phyloP scores from a whole-genome alignment of 2,329 filamentous ascomycete genomes.

The Canariomyces notabilis region DNA sequence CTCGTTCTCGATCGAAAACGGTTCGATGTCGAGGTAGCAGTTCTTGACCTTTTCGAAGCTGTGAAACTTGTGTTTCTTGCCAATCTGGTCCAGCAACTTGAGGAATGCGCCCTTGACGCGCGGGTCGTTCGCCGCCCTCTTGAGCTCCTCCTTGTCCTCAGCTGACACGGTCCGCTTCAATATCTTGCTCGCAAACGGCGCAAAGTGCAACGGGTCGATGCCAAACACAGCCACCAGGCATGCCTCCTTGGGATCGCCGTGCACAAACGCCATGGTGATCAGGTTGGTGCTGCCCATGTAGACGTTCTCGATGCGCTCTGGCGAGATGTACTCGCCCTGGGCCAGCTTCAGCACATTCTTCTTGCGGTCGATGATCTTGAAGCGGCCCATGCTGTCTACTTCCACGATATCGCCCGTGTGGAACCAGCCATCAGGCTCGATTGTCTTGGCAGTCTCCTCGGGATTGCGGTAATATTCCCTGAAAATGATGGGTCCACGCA shows the following conservation, averaged over 20 bases:
- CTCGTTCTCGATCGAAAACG: slow-evolving; percentile 91
- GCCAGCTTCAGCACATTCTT: slow-evolving; percentile 99
- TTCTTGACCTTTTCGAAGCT: slow-evolving; percentile 80
- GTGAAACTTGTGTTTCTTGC: slow-evolving; percentile 81
- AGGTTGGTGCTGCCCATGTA: slow-evolving; percentile 77
- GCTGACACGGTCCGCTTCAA: slow-evolving; percentile 61
- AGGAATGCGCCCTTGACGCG: slow-evolving; percentile 71
- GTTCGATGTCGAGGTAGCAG: slow-evolving; percentile 72
- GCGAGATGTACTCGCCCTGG: slow-evolving; percentile 96
- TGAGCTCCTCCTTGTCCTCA: slow-evolving; percentile 62
- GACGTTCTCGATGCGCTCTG: slow-evolving; percentile 94
- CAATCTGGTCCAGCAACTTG: slow-evolving; percentile 73
- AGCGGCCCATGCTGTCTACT: slow-evolving; percentile 78
- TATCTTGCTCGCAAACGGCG: slow-evolving; percentile 71
- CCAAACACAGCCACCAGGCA: slow-evolving; percentile 83
- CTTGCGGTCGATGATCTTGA: slow-evolving; percentile 90
- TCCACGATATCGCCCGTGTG: slow-evolving; percentile 87
- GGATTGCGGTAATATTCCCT: slow-evolving; percentile 84
- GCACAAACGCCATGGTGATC: slow-evolving; percentile 77
- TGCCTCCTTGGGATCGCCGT: slow-evolving; percentile 81
- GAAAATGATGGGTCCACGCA: slow-evolving; percentile 79
- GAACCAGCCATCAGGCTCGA: slow-evolving; percentile 94
- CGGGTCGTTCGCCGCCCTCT: slow-evolving; percentile 60
- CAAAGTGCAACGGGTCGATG: slow-evolving; percentile 78
- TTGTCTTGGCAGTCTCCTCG: slow-evolving; percentile 75